Evolutionary conservation across 345 rosid species (phyloP).

Genomic region (Balakata baccata): DNA sequence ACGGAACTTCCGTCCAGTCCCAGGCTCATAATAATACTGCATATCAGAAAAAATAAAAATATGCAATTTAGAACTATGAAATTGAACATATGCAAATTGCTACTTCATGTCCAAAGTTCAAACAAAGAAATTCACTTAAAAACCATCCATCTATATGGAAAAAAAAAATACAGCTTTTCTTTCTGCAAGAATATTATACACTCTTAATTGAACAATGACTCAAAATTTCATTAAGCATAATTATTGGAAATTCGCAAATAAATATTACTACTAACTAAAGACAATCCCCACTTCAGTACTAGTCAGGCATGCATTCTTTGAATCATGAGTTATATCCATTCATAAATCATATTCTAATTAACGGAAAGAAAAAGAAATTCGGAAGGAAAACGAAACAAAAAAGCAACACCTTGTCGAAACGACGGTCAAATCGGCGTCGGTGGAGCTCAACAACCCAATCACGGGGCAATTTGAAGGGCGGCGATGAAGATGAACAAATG

Average conservation of each 20-base stretch:
- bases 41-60: not conserved
- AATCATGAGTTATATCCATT: no score
- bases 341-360: no score
- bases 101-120: no score
- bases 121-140: not conserved
- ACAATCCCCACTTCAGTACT: no score
- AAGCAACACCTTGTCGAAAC: conserved; percentile 27
- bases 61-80: not conserved
- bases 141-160: not conserved
- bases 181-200: no score
- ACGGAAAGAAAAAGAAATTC: not conserved
- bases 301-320: no score
- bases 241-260: no score
- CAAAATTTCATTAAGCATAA: no score
- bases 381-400: not conserved
- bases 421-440: conserved; percentile 21
- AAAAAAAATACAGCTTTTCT: no score
- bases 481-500: not conserved
- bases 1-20: conserved; percentile 46
- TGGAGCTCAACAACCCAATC: conserved; percentile 46
- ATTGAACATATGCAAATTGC: not conserved
- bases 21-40: conserved; percentile 52
- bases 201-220: no score
- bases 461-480: conserved; percentile 39
- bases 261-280: no score